These are phyloP conservation scores for Ceratorhiza oryzae-sativae DNA, from an alignment of 1,284 basidiomycete genomes.

Conservation along the genomic window DNA sequence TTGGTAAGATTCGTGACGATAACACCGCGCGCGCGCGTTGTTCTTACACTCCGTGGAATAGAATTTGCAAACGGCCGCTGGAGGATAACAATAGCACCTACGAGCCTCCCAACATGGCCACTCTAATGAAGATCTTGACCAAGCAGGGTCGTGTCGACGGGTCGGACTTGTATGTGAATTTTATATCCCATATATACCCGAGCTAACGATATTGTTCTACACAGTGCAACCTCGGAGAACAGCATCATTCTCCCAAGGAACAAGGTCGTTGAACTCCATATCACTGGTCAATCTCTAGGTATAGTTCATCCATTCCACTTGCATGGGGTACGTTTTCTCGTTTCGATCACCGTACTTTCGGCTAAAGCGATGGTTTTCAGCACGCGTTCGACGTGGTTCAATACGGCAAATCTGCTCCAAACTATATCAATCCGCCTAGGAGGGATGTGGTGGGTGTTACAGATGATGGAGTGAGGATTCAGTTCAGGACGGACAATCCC, in stretches of 20 bases:
- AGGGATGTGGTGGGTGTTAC: conserved; percentile 48
- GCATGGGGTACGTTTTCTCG: conserved; percentile 48
- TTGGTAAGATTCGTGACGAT: conserved; percentile 5
- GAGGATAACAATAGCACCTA: conserved; percentile 22
- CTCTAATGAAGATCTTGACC: conserved; percentile 27
- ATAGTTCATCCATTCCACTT: conserved; percentile 49
- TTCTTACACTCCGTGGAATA: background rate
- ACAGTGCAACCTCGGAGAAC: conserved; percentile 1
- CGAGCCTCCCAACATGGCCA: conserved; percentile 1
- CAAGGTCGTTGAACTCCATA: conserved; percentile 22
- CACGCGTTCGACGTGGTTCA: conserved; percentile 52
- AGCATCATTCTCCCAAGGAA: conserved; percentile 18
- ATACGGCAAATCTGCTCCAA: conserved; percentile 49
- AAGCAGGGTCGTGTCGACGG: background rate
- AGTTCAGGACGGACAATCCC: conserved; percentile 52
- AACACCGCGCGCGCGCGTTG: background rate
- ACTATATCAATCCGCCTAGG: conserved; percentile 54
- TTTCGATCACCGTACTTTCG: too few relatives aligned
- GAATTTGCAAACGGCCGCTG: conserved; percentile 23
- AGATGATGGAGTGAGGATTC: conserved; percentile 49
- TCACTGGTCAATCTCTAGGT: background rate
- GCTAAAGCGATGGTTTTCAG: conserved; percentile 40
- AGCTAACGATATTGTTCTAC: background rate
- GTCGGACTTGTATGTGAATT: conserved; percentile 18
- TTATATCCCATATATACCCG: background rate